Percentiles rank a stretch among this genome's conserved stretches.
These are phyloP conservation scores for Russula griseocarnosa DNA, from an alignment of 768 basidiomycete genomes.

Conservation along the genomic window DNA sequence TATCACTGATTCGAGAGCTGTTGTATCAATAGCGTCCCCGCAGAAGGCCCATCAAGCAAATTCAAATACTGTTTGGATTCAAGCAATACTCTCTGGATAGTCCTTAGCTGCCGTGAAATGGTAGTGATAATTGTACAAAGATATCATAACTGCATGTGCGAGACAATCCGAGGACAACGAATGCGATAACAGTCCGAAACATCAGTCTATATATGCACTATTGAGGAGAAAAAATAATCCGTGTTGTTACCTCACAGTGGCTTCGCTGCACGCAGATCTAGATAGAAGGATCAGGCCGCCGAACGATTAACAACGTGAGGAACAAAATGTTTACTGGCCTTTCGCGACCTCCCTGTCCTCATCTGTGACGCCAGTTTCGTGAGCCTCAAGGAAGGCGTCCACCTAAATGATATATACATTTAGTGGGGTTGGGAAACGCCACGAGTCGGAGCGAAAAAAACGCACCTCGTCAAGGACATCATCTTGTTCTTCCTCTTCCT, in stretches of 20 bases:
- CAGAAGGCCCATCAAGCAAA: conserved; percentile 1
- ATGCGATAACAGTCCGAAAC: conserved; percentile 2
- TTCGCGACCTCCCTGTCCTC: conserved; percentile 75
- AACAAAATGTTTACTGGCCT: conserved; percentile 43
- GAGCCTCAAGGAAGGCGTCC: conserved; percentile 91
- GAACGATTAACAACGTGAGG: not conserved
- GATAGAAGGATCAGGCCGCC: not conserved
- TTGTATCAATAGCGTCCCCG: conserved; percentile 6
- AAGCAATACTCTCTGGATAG: not conserved
- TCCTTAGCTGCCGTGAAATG: conserved; percentile 16
- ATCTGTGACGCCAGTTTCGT: conserved; percentile 80
- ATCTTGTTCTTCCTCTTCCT: conserved; percentile 59
- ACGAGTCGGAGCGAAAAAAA: not conserved
- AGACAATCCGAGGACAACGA: conserved; percentile 4
- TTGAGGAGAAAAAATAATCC: not conserved
- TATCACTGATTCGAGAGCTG: not conserved
- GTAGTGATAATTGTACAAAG: conserved; percentile 23
- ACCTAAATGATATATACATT: conserved; percentile 45
- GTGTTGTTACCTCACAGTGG: conserved; percentile 12
- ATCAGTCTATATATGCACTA: conserved; percentile 18
- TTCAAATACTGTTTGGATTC: conserved; percentile 9
- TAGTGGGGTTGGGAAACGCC: not conserved
- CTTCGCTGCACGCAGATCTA: conserved; percentile 17
- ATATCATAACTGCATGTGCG: conserved; percentile 9
- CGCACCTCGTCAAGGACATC: conserved; percentile 86